Conservation (phyloP, 345 rosid species). For the Diplotaxis tenuifolia region DNA sequence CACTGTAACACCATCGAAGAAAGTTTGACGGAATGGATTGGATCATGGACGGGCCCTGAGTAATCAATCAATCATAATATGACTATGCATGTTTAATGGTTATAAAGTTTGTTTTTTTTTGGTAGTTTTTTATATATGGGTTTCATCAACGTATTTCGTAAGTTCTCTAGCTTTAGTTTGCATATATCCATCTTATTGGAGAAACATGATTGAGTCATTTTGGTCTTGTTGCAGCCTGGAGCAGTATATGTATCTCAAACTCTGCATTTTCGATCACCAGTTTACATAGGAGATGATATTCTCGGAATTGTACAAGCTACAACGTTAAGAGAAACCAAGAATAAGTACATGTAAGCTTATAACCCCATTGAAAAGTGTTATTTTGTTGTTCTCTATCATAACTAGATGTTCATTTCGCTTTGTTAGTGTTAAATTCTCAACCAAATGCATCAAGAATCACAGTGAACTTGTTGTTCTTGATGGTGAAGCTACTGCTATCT, state of each 20-base stretch:
- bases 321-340: constrained; percentile 53
- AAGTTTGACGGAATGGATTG: constrained; percentile 58
- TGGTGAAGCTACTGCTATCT: constrained; percentile 72
- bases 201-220: constrained; percentile 26
- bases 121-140: neutral
- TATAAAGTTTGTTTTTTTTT: neutral
- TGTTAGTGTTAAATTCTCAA: constrained; percentile 66
- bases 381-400: neutral
- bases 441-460: constrained; percentile 66
- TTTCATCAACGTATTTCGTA: too few species aligned
- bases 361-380: neutral
- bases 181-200: neutral
- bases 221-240: constrained; percentile 58
- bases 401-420: neutral
- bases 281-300: constrained; percentile 68
- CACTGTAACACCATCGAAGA: constrained; percentile 69
- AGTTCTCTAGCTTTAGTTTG: neutral
- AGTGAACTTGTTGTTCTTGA: constrained; percentile 54
- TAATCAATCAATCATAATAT: neutral
- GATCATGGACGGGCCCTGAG: constrained; percentile 50
- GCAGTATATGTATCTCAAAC: constrained; percentile 80
- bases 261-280: constrained; percentile 74
- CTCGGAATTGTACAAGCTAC: constrained; percentile 53
- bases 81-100: neutral
- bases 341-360: constrained; percentile 56